Evolutionary conservation across 345 rosid genomes (phyloP).

Genomic region (Firmiana major): DNA sequence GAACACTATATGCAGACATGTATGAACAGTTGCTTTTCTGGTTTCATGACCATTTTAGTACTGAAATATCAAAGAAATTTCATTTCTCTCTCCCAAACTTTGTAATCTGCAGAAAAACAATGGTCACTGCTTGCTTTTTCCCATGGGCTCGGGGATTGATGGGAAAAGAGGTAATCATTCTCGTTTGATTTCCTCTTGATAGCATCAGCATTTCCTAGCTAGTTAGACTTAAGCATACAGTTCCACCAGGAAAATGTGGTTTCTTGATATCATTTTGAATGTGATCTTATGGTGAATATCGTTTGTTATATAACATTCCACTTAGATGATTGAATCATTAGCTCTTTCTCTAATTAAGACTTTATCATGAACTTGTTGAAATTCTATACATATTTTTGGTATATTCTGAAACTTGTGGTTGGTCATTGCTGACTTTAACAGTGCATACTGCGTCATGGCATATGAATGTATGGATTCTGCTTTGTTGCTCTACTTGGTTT

Average conservation of each 20-base stretch:
- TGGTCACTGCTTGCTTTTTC: conserved; percentile 15
- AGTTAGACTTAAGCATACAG: background rate
- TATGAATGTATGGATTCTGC: background rate
- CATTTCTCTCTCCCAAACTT: background rate
- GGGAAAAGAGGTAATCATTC: conserved; percentile 26
- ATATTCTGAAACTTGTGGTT: background rate
- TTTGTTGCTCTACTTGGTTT: conserved; percentile 17
- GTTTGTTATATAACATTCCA: background rate
- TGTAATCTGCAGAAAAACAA: background rate
- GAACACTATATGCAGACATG: background rate
- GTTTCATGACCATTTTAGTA: no score
- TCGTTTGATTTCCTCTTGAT: background rate
- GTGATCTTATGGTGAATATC: background rate
- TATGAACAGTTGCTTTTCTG: background rate
- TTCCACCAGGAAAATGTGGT: no score
- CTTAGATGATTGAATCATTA: conserved; percentile 25
- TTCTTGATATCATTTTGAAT: no score
- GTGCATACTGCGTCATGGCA: conserved; percentile 4
- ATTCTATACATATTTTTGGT: background rate
- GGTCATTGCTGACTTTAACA: background rate
- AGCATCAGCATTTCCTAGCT: background rate
- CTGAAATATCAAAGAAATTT: background rate
- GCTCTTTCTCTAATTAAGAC: conserved; percentile 5
- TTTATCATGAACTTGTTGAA: background rate
- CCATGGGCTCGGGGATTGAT: conserved; percentile 27